Base-by-base conservation (phyloP, 768 basidiomycete species). In the Candolleomyces efflorescens region DNA sequence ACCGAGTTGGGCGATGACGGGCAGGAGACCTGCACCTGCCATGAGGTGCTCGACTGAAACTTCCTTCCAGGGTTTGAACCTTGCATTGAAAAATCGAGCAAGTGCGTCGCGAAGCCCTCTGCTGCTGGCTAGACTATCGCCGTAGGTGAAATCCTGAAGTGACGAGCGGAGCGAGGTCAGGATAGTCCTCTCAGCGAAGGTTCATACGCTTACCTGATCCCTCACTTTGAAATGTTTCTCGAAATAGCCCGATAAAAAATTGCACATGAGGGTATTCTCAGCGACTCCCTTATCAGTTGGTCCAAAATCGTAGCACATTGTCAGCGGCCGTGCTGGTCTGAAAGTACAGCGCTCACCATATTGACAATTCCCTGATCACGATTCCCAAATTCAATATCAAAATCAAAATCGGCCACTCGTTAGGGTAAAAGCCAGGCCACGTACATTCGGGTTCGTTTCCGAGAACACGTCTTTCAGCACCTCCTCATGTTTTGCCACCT, bases 111-210 rank as follows among this genome's bases (percentile, higher is more conserved):
- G 50, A n/a, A 64, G 60, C 6, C 61, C 57, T 1, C 44, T 37
- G n/a, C 52, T 54, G 18, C 65, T 63, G 4, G 39, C 55, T 6
- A 59, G 36, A 11, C 53, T 54, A 46, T 57, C 59, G 6, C 63
- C 62, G 45, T 66, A 66, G 5, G 63, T 63, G 23, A 66, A 64
- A 38, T 66, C 63, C 65, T 65, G 53, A 54, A 43, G 13, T 13
- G 53, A 17, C 39, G 26, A 11, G 24, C 5, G n/a, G 10, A 36
- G 24, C 23, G 44, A 50, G 24, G n/a, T 39, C 47, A 44, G 10
- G 5, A 12, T 27, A 9, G 27, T 9, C 3, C 27, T 27, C 4
- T 27, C 4, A 27, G 23, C 39, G 38, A 52, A 18, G 15, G 18
- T 24, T 36, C 9, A 57, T 27, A 27, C 3, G 27, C 60, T 43